Conservation (phyloP, 176 grass and related monocot genomes). For the Eleusine coracana region DNA sequence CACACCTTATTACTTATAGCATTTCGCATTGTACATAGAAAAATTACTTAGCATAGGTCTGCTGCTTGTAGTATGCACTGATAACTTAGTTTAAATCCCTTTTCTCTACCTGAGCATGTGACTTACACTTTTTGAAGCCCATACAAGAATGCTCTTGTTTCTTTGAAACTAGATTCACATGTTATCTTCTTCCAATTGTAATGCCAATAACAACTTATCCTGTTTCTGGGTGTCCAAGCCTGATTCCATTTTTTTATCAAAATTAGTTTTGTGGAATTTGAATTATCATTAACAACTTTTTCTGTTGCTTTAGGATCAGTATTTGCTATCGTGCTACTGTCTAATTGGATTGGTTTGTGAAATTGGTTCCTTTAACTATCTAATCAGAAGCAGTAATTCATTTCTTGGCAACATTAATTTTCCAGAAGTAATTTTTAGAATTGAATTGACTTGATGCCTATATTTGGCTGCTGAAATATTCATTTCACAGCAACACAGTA, state of each 20-base stretch:
- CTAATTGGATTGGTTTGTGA: too few species aligned
- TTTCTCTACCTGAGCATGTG: conserved; percentile 33
- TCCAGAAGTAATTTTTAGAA: too few species aligned
- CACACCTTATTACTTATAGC: not conserved
- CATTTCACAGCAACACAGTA: too few species aligned
- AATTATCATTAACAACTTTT: conserved; percentile 18
- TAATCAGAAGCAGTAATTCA: too few species aligned
- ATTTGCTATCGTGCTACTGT: not conserved
- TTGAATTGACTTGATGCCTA: too few species aligned
- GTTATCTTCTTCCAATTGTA: conserved; percentile 15
- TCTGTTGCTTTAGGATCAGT: conserved; percentile 35
- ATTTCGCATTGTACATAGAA: conserved; percentile 27
- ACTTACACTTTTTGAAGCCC: conserved; percentile 23
- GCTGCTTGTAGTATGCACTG: conserved; percentile 14
- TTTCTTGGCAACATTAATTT: too few species aligned
- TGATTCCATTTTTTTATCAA: conserved; percentile 28
- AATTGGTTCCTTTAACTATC: too few species aligned
- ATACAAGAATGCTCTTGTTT: conserved; percentile 13
- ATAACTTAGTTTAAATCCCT: conserved; percentile 40
- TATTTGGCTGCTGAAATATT: too few species aligned
- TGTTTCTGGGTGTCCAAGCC: too few species aligned
- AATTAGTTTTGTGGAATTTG: conserved; percentile 22
- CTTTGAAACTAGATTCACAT: conserved; percentile 29
- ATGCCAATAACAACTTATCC: too few species aligned
- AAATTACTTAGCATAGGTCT: conserved; percentile 24